A percentile compares a stretch with the other conserved stretches of the same genome.
phyloP scores from a whole-genome alignment of 768 basidiomycete species.

The Mycena indigotica region DNA sequence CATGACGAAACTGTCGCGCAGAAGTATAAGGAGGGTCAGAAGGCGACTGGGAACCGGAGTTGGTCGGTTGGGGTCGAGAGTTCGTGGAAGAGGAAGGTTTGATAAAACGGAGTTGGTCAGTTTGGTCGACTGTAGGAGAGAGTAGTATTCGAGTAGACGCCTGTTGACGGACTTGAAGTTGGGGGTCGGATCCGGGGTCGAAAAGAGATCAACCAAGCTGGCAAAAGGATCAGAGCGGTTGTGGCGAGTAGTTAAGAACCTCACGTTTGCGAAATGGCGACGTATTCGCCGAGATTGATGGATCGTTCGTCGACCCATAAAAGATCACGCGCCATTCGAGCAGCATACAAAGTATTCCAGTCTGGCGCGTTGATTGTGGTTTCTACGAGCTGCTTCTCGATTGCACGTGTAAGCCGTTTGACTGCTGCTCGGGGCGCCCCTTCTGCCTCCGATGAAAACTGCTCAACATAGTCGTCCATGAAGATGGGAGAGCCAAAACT shows the following conservation, averaged over 20 bases:
- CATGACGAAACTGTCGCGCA: slow-evolving; percentile 74
- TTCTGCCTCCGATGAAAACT: slow-evolving; percentile 73
- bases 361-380: slow-evolving; percentile 91
- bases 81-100: slow-evolving; percentile 79
- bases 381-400: slow-evolving; percentile 71
- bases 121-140: slow-evolving; percentile 76
- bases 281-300: slow-evolving; percentile 80
- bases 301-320: slow-evolving; percentile 85
- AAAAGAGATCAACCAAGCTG: slow-evolving; percentile 88
- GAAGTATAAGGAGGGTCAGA: slow-evolving; percentile 72
- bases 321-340: slow-evolving; percentile 90
- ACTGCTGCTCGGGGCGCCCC: slow-evolving; percentile 76
- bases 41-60: slow-evolving; percentile 82
- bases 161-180: slow-evolving; percentile 65
- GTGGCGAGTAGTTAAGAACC: too few relatives aligned
- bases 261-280: slow-evolving; percentile 90
- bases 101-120: slow-evolving; percentile 86
- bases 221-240: slow-evolving; percentile 7
- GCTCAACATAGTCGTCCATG: slow-evolving; percentile 70
- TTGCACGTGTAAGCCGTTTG: slow-evolving; percentile 77
- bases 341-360: slow-evolving; percentile 91
- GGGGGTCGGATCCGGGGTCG: slow-evolving; percentile 61
- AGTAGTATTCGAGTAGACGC: slow-evolving; percentile 84
- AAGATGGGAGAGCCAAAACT: slow-evolving; percentile 86
- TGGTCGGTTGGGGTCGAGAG: slow-evolving; percentile 77